Conservation (phyloP, 108 stramenopile species). For the Nannochloropsis granulata region DNA sequence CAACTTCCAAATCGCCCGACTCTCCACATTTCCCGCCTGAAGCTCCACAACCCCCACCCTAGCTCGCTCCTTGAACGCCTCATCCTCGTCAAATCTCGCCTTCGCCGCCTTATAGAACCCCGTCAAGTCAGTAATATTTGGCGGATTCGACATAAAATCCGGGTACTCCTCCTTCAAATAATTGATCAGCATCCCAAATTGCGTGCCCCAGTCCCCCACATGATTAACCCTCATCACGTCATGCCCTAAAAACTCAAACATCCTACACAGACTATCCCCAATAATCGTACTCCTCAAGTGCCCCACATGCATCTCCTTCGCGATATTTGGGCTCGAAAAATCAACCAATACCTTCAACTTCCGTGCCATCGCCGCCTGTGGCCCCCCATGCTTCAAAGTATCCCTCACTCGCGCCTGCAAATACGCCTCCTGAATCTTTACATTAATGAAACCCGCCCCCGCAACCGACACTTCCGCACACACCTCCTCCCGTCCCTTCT, state of each 20-base stretch:
- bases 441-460: constrained; percentile 53
- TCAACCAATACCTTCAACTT: constrained; percentile 67
- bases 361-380: neutral
- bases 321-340: constrained; percentile 97
- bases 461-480: constrained; percentile 11
- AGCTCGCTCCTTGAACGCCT: constrained; percentile 67
- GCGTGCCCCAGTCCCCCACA: constrained; percentile 99
- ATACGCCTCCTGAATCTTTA: constrained; percentile 55
- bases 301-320: constrained; percentile 99
- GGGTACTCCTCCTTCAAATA: constrained; percentile 91
- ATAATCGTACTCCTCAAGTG: constrained; percentile 96
- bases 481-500: constrained; percentile 1
- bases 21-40: constrained; percentile 83
- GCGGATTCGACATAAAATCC: constrained; percentile 49
- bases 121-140: constrained; percentile 53
- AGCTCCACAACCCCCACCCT: constrained; percentile 72
- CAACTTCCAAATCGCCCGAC: constrained; percentile 73
- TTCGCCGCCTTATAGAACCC: constrained; percentile 89
- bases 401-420: constrained; percentile 41
- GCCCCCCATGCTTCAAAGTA: neutral
- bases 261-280: constrained; percentile 86
- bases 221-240: constrained; percentile 81
- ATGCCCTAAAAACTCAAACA: constrained; percentile 79
- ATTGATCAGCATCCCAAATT: constrained; percentile 98
- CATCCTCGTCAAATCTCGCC: constrained; percentile 69